Evolutionary conservation across 345 rosid genomes (phyloP).

Genomic region (Mallotus nudiflorus): DNA sequence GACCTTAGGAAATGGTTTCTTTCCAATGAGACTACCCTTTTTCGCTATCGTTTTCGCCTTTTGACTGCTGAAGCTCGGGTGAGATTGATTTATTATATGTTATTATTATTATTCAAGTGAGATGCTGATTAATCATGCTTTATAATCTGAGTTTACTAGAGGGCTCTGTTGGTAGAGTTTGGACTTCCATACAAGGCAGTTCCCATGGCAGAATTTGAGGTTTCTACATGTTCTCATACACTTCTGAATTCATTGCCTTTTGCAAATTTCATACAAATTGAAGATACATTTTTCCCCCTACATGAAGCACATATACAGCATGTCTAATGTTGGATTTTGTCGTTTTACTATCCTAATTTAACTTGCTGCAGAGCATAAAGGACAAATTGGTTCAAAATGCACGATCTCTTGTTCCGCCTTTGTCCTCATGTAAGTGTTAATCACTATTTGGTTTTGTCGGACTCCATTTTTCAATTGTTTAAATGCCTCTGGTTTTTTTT

Average conservation of each 20-base stretch:
- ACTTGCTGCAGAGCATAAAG: conserved; percentile 44
- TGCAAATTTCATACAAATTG: not conserved
- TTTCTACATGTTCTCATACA: conserved; percentile 18
- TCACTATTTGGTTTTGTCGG: not conserved
- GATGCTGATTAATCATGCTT: conserved; percentile 10
- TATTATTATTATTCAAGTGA: not conserved
- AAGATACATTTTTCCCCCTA: not conserved
- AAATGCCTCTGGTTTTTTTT: not conserved
- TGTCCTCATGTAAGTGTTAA: conserved; percentile 45
- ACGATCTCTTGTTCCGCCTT: conserved; percentile 45
- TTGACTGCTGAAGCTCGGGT: conserved; percentile 60
- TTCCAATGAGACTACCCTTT: conserved; percentile 78
- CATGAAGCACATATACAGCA: too few relatives aligned
- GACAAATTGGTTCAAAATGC: conserved; percentile 57
- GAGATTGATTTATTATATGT: conserved; percentile 10
- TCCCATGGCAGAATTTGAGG: conserved; percentile 69
- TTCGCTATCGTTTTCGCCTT: conserved; percentile 57
- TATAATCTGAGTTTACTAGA: conserved; percentile 40
- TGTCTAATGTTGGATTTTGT: not conserved
- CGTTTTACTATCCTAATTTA: not conserved
- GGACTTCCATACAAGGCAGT: conserved; percentile 70
- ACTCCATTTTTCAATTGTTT: not conserved
- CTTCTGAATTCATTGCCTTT: not conserved
- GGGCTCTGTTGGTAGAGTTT: conserved; percentile 62
- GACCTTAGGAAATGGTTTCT: conserved; percentile 94